Base-by-base conservation (phyloP, 371 early-diverging fungal genomes). In the Dichotomocladium elegans region DNA sequence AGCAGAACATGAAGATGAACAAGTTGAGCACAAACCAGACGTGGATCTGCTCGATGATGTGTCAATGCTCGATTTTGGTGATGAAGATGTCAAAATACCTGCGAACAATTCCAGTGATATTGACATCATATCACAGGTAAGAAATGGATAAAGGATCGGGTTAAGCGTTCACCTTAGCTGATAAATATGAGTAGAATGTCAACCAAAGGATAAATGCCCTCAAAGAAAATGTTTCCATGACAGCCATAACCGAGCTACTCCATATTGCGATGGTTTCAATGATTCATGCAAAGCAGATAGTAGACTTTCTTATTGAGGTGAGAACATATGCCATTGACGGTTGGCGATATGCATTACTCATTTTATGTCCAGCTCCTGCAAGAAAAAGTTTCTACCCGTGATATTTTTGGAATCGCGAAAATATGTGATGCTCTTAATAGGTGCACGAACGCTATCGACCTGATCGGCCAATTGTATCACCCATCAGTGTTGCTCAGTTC, bases 401-500 rank as follows among this genome's bases (percentile, higher is more conserved):
- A 69, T 14, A 64, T 74, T 15, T 52, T 52, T 26, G 45, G 65
- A 0, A 40, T 77, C 0, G 55, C 72, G 17, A 60, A 63, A 2
- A 54, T 77, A 2, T 70, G 72, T 46, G 68, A 65, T 29, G 64
- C 72, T 0, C 40, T 77, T 21, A 51, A 41, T 9, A 63, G 58
- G 34, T 66, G 59, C 37, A 72, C 74, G 12, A 60, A 55, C 12
- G 53, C 60, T 12, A 50, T 77, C 14, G 78, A 77, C 48, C 47
- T 77, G n/a, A 68, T 77, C 5, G 51, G 70, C 22, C 68, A 72
- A n/a, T 55, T 72, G 17, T 66, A 77, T 45, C 61, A 60, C 14
- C 72, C 78, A 6, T 40, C 30, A 10, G 60, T 49, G 0, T 35
- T 77, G 5, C 30, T 77, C 26, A 47, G 46, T 2, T 69, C 78